These are phyloP conservation scores for Colletotrichum neosansevieriae DNA, from an alignment of 2,329 filamentous ascomycete genomes.

Conservation along the genomic window DNA sequence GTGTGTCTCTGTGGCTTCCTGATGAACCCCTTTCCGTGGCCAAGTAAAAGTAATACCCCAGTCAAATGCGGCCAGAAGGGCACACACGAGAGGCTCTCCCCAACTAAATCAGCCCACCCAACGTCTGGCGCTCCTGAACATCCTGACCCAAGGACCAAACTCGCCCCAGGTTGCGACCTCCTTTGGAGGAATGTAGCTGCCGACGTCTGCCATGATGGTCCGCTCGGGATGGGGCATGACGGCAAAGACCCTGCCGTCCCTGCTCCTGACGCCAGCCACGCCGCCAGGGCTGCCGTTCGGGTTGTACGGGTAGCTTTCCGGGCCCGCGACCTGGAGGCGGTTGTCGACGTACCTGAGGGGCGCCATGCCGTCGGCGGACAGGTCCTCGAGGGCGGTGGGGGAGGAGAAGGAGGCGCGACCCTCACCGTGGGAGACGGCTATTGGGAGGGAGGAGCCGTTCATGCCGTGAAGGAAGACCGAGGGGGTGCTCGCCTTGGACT, in stretches of 20 bases:
- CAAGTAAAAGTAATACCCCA: neutral
- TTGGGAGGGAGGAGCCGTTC: slow-evolving; percentile 83
- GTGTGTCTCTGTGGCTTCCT: neutral
- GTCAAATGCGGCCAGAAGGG: neutral
- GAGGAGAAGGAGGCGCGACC: slow-evolving; percentile 80
- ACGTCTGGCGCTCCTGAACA: slow-evolving; percentile 88
- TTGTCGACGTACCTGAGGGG: slow-evolving; percentile 91
- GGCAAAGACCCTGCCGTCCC: slow-evolving; percentile 83
- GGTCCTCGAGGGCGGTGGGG: slow-evolving; percentile 61
- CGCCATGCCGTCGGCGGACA: slow-evolving; percentile 77
- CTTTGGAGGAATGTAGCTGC: slow-evolving; percentile 75
- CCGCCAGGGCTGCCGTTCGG: slow-evolving; percentile 86
- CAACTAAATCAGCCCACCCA: slow-evolving; percentile 75
- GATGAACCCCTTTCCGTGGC: neutral
- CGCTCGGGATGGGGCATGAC: slow-evolving; percentile 96
- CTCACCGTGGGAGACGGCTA: slow-evolving; percentile 91
- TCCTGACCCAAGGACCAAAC: slow-evolving; percentile 84
- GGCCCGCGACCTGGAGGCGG: slow-evolving; percentile 69
- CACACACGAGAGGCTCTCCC: neutral
- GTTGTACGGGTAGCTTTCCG: slow-evolving; percentile 89
- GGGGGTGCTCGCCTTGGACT: slow-evolving; percentile 56
- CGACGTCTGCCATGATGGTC: slow-evolving; percentile 84
- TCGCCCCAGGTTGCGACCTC: slow-evolving; percentile 78
- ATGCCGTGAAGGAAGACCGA: slow-evolving; percentile 94
- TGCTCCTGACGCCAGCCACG: slow-evolving; percentile 82